Evolutionary conservation across 176 grass and related monocot species (phyloP), one percentile per base, ranked within the genome.

Genomic region (Neostapfia colusana): DNA sequence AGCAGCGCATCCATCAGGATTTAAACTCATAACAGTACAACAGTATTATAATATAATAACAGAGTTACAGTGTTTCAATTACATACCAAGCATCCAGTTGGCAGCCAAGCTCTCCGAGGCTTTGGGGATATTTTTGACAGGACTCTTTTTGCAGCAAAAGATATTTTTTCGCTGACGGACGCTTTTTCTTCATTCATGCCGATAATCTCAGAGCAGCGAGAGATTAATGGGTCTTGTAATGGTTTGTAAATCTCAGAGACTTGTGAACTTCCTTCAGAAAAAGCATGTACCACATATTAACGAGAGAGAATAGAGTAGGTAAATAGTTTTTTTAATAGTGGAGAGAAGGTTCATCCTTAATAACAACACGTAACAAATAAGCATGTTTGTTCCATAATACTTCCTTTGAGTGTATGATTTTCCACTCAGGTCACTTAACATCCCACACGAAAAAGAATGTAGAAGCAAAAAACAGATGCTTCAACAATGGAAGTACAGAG

Each of bases 71-170:
- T 69, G 37, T 69, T 61, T 9, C 0, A 58, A 54, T 63, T 34
- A 79, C 81, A 44, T 85, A 98, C 95, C 95, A 98, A 92, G 54
- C 91, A 98, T 64, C 95, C 89, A 24, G 95, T 98, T 61, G 95
- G 95, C 81, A 97, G 76, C 95, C 95, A 97, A 85, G 95, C 82
- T 90, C 86, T 91, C 83, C 84, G 82, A 81, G 84, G 89, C 69
- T 90, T 98, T 38, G 91, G 95, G 58, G 90, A 86, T 72, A 89
- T 71, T 94, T 83, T 92, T 62, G 95, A 93, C 67, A 82, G n/a
- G 79, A 98, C 38, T 51, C 83, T 79, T 62, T 81, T 93, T 49
- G 84, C 69, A 79, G 89, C 89, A 81, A 80, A 85, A 69, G 82
- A 16, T 67, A 90, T 43, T 74, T 85, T 93, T 61, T 79, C 82